These are phyloP conservation scores for Alternaria brassicicola DNA, from an alignment of 2,329 filamentous ascomycete genomes.

Conservation along the genomic window DNA sequence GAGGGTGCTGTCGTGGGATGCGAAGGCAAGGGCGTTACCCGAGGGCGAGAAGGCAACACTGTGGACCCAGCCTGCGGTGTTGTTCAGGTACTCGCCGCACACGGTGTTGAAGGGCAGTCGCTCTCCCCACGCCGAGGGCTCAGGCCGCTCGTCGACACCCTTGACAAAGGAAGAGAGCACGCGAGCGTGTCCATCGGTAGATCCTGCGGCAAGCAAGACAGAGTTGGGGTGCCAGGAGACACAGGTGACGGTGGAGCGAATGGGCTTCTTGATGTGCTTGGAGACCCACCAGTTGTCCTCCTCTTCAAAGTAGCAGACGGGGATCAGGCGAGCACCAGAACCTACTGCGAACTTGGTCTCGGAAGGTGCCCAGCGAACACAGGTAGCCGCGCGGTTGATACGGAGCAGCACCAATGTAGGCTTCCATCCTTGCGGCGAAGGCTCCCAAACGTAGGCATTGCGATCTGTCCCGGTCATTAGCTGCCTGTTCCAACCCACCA, in stretches of 20 bases:
- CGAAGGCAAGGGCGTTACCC: constrained; percentile 91
- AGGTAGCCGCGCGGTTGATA: constrained; percentile 95
- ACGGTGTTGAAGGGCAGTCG: constrained; percentile 97
- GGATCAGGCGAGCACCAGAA: constrained; percentile 92
- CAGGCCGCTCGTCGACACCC: constrained; percentile 83
- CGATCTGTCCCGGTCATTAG: constrained; percentile 66
- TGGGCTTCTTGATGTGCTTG: constrained; percentile 98
- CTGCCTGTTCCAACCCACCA: constrained; percentile 8
- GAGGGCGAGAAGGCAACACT: constrained; percentile 90
- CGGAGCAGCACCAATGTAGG: constrained; percentile 95
- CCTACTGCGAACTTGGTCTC: constrained; percentile 98
- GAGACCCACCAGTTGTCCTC: constrained; percentile 99
- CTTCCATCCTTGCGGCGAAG: constrained; percentile 90
- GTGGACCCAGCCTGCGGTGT: constrained; percentile 96
- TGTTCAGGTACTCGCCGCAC: constrained; percentile 94
- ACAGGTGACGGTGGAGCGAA: constrained; percentile 93
- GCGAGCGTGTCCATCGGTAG: constrained; percentile 94
- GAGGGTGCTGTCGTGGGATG: constrained; percentile 93
- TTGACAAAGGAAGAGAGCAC: constrained; percentile 98
- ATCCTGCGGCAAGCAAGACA: constrained; percentile 90
- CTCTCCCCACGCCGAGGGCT: constrained; percentile 91
- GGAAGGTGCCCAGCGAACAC: constrained; percentile 94
- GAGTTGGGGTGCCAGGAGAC: constrained; percentile 98
- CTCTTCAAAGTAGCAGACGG: constrained; percentile 97
- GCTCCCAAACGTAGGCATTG: constrained; percentile 98